Conservation (phyloP, 176 grass and related monocot genomes). For the Triticum turgidum region DNA sequence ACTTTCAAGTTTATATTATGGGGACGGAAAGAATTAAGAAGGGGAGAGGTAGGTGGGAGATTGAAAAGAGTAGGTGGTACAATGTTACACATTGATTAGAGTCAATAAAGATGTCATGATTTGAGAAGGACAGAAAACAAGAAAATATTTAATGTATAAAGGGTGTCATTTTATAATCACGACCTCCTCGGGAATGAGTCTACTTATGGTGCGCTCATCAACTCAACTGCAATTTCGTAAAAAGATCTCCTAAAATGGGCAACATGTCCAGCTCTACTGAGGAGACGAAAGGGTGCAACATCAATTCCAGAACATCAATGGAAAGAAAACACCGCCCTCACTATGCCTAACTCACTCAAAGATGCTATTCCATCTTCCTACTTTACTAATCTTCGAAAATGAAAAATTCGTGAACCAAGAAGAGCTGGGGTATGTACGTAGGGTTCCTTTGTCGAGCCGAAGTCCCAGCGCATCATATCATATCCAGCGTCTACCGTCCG, state of each 20-base stretch:
- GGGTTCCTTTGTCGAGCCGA: no score
- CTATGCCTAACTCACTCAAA: no score
- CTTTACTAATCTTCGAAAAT: no score
- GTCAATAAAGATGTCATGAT: neutral
- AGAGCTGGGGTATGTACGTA: no score
- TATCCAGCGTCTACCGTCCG: no score
- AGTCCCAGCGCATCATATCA: no score
- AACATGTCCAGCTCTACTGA: neutral
- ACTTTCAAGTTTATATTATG: neutral
- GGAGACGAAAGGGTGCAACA: neutral
- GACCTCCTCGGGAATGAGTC: no score
- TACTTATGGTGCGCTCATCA: neutral
- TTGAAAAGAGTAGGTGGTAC: neutral
- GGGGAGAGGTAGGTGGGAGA: neutral
- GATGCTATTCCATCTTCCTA: no score
- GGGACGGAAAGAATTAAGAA: neutral
- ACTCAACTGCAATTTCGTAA: neutral
- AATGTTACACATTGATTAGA: neutral
- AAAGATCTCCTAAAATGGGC: neutral
- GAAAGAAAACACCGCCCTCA: no score
- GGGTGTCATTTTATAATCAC: neutral
- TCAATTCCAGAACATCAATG: no score
- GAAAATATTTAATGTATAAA: neutral
- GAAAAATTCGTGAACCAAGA: no score
- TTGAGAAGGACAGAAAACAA: neutral